Conservation (phyloP, 805 yeast genomes). For the Candida succiphila region DNA sequence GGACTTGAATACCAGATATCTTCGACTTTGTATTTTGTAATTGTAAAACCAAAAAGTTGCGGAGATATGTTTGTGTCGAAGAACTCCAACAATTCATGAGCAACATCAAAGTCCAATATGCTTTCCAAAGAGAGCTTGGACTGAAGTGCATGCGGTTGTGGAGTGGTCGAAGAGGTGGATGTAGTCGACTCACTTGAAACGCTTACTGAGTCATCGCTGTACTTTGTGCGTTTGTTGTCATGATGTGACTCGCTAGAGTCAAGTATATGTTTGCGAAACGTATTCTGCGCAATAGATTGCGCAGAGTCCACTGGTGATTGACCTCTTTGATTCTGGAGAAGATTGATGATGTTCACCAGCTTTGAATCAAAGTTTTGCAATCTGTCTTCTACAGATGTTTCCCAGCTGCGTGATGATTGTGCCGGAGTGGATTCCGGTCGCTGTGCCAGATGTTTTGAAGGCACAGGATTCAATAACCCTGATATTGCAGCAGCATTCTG, state of each 20-base stretch:
- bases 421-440: no score
- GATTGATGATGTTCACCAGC: slow-evolving; percentile 24
- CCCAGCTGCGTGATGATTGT: slow-evolving; percentile 15
- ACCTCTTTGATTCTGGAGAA: slow-evolving; percentile 24
- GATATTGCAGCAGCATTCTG: background rate
- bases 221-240: no score
- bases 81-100: slow-evolving; percentile 36
- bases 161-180: no score
- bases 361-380: slow-evolving; percentile 29
- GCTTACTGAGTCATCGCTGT: no score
- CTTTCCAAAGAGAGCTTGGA: no score
- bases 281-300: no score
- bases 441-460: background rate
- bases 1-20: slow-evolving; percentile 47
- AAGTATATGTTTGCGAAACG: no score
- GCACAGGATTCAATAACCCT: background rate
- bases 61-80: slow-evolving; percentile 50
- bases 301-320: no score
- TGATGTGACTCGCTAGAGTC: no score
- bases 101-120: slow-evolving; percentile 18
- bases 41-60: slow-evolving; percentile 57
- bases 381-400: slow-evolving; percentile 26
- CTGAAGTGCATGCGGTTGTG: no score
- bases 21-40: slow-evolving; percentile 38
- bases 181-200: no score